Base-by-base conservation (phyloP, 2,329 filamentous ascomycete species). In the Cladosporium oxysporum region DNA sequence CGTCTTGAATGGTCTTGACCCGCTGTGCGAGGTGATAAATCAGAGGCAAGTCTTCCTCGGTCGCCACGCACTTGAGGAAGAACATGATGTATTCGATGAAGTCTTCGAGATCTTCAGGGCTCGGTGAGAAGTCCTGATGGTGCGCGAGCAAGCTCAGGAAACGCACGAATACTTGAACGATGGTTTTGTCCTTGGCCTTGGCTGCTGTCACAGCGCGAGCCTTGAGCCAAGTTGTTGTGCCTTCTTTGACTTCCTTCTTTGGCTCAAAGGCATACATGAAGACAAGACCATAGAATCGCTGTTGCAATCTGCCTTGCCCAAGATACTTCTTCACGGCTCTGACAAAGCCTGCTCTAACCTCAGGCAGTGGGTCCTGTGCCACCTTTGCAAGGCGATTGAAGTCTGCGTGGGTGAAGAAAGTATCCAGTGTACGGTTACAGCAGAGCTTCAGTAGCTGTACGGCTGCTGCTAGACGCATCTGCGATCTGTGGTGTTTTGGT, bases 201-300 rank as follows among this genome's bases (percentile, higher is more conserved):
- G 83, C 79, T 73, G 91, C 91, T 64, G 86, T 84, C 23, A 88
- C 86, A 10, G 90, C 88, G 16, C 93, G 88, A 53, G 93, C 94
- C 61, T 91, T 89, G 60, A 98, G 87, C 93, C 95, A 99, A 0
- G 92, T 97, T 68, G 91, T 87, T 3, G 92, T 89, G 50, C 90
- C 87, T 59, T 87, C 87, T 76, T 89, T 91, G 75, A 96, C 86
- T 18, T 87, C 85, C n/a, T 81, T 76, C 44, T 88, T 85, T 0
- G 94, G 95, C 79, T 99, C 95, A 76, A 95, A 97, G 1, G 95
- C 94, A 35, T 93, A 90, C 52, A 98, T 81, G 80, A 97, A 98
- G 6, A 96, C 84, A 49, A 97, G 89, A 0, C 92, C 91, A 77
- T 96, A 95, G 83, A 96, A 99, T 11, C 94, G 88, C 14, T 85